These are phyloP conservation scores for Alternaria brassicicola DNA, from an alignment of 2,329 filamentous ascomycete genomes.

Conservation along the genomic window DNA sequence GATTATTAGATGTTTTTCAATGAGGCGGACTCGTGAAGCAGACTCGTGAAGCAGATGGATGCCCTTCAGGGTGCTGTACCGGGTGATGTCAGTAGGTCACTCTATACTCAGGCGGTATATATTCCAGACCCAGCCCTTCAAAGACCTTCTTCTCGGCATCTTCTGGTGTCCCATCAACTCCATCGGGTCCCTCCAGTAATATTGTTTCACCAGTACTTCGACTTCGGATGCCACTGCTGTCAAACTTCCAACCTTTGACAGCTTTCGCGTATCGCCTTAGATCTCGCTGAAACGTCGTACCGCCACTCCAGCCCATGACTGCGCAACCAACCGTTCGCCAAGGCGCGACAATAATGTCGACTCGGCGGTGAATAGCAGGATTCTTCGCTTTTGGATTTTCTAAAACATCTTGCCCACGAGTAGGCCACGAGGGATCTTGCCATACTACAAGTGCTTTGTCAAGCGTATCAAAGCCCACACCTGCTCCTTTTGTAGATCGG, in stretches of 20 bases:
- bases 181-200: constrained; percentile 65
- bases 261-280: constrained; percentile 79
- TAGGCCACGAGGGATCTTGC: constrained; percentile 68
- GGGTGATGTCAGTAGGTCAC: constrained; percentile 50
- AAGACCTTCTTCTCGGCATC: constrained; percentile 83
- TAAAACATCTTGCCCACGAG: constrained; percentile 45
- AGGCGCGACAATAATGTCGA: constrained; percentile 89
- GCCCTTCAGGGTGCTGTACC: neutral
- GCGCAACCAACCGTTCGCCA: constrained; percentile 91
- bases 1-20: too few species aligned
- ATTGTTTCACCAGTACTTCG: constrained; percentile 70
- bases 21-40: too few species aligned
- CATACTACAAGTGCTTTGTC: constrained; percentile 94
- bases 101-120: constrained; percentile 51
- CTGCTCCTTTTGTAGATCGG: constrained; percentile 49
- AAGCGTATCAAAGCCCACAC: constrained; percentile 78
- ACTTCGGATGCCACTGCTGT: constrained; percentile 82
- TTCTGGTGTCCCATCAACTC: constrained; percentile 61
- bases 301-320: constrained; percentile 85
- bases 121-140: constrained; percentile 69
- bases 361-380: constrained; percentile 77
- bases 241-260: constrained; percentile 78
- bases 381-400: constrained; percentile 60
- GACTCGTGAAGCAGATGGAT: neutral
- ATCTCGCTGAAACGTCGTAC: constrained; percentile 88